Conservation (phyloP, 768 basidiomycete genomes). For the Leccinum disarticulatum region DNA sequence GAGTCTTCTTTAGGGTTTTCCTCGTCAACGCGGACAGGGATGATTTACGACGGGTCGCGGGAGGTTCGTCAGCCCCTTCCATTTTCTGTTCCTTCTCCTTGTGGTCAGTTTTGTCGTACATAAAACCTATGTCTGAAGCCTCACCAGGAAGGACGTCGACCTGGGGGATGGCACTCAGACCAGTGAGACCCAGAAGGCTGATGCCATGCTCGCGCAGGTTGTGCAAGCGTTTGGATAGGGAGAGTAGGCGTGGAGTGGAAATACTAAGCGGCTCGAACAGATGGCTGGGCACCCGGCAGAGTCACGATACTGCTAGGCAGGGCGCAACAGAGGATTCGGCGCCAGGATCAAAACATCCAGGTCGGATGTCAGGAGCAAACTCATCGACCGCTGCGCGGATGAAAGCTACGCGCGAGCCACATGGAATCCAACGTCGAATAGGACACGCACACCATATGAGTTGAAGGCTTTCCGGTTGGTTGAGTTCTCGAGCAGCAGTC, state of each 20-base stretch:
- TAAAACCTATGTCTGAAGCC: too few species aligned
- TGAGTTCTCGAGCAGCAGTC: constrained; percentile 91
- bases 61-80: constrained; percentile 43
- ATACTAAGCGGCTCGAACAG: constrained; percentile 80
- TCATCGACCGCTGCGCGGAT: constrained; percentile 74
- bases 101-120: too few species aligned
- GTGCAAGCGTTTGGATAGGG: too few species aligned
- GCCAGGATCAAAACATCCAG: constrained; percentile 83
- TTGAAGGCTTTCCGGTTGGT: constrained; percentile 96
- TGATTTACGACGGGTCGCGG: constrained; percentile 51
- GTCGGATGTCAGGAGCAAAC: constrained; percentile 84
- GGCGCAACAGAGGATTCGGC: constrained; percentile 76
- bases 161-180: too few species aligned
- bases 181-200: too few species aligned
- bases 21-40: constrained; percentile 55
- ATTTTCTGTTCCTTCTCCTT: too few species aligned
- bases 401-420: constrained; percentile 6
- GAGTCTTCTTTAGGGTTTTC: constrained; percentile 58
- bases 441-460: constrained; percentile 88
- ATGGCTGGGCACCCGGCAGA: constrained; percentile 82
- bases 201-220: too few species aligned
- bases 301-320: constrained; percentile 29
- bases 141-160: too few species aligned
- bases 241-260: constrained; percentile 75
- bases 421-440: neutral